These are phyloP conservation scores for Penicillium arizonense DNA, from an alignment of 495 filamentous ascomycete species.

Conservation along the genomic window DNA sequence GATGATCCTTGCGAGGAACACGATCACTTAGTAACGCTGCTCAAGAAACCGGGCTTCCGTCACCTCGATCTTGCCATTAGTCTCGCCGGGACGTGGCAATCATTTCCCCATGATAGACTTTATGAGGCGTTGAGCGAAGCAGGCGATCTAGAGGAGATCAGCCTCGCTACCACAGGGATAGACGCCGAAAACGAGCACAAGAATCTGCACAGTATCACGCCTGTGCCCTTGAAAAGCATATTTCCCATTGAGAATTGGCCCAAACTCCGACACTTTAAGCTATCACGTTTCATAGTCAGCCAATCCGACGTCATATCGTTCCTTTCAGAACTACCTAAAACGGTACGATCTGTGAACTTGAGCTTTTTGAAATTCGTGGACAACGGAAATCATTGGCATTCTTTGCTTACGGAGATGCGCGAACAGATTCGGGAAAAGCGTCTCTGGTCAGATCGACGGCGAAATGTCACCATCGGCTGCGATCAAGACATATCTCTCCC, in stretches of 20 bases:
- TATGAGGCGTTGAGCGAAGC: not conserved
- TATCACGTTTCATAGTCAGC: constrained; percentile 5
- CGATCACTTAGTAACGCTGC: constrained; percentile 3
- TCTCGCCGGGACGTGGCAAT: constrained; percentile 8
- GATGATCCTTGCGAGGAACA: constrained; percentile 16
- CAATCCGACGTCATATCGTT: constrained; percentile 4
- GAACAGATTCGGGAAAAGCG: not conserved
- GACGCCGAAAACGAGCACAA: not conserved
- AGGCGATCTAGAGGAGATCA: constrained; percentile 4
- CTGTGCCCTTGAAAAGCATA: not conserved
- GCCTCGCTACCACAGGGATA: constrained; percentile 1
- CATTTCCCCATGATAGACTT: constrained; percentile 5
- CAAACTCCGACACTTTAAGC: constrained; percentile 7
- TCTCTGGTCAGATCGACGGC: constrained; percentile 8
- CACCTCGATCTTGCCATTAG: constrained; percentile 6
- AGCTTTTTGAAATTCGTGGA: constrained; percentile 1
- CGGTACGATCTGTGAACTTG: constrained; percentile 8
- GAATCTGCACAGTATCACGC: not conserved
- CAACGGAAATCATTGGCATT: not conserved
- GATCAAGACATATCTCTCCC: not conserved
- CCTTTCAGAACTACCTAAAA: constrained; percentile 4
- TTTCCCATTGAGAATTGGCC: constrained; percentile 11
- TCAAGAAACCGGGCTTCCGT: constrained; percentile 6
- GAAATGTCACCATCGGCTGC: constrained; percentile 3
- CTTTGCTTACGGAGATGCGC: constrained; percentile 5